Percentiles rank a stretch among this genome's conserved stretches.
phyloP scores from a whole-genome alignment of 2,329 filamentous ascomycete genomes.

The Pseudogymnoascus pannorum region DNA sequence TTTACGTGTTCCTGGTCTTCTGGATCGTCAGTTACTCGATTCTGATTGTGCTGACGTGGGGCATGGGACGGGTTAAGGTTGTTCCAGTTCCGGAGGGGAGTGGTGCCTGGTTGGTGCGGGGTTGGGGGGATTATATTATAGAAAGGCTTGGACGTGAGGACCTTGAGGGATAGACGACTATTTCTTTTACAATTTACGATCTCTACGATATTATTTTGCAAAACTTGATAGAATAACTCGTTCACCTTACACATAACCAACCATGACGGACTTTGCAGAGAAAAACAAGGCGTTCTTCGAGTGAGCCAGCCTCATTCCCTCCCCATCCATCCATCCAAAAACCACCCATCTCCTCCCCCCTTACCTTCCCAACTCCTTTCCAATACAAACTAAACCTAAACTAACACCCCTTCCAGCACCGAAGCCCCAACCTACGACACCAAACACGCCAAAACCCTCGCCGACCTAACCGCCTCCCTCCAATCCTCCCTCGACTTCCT shows the following conservation, averaged over 20 bases:
- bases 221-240: background rate
- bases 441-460: slow-evolving; percentile 46
- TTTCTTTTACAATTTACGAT: background rate
- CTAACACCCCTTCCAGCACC: slow-evolving; percentile 29
- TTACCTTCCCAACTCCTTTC: background rate
- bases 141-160: too few relatives aligned
- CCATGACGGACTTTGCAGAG: slow-evolving; percentile 28
- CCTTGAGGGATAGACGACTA: background rate
- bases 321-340: background rate
- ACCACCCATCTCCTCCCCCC: background rate
- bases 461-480: slow-evolving; percentile 33
- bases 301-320: slow-evolving; percentile 25
- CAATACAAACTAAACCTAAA: too few relatives aligned
- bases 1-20: background rate
- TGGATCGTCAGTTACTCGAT: background rate
- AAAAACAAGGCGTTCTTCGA: slow-evolving; percentile 34
- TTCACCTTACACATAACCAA: background rate
- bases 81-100: background rate
- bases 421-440: slow-evolving; percentile 49
- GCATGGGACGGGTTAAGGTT: background rate
- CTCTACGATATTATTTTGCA: background rate
- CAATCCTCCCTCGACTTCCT: background rate
- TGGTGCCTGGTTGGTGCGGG: background rate
- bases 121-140: background rate
- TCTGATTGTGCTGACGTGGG: background rate